These are phyloP conservation scores for Aspergillus pseudoterreus DNA, from an alignment of 2,329 filamentous ascomycete genomes.

Conservation along the genomic window DNA sequence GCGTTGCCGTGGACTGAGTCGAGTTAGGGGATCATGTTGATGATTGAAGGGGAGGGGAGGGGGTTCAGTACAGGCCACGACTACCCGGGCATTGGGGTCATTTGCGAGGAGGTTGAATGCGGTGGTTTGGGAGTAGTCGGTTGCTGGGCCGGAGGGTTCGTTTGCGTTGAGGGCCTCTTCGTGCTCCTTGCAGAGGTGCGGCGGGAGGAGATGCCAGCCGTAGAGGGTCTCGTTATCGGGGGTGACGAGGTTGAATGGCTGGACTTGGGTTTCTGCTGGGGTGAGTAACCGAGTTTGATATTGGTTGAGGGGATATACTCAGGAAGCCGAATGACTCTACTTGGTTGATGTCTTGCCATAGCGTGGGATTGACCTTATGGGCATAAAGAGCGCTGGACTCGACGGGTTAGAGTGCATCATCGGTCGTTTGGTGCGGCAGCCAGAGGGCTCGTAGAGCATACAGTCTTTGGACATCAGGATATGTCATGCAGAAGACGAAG, in stretches of 20 bases:
- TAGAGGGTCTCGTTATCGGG: constrained; percentile 74
- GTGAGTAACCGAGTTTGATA: not conserved
- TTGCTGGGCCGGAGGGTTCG: constrained; percentile 48
- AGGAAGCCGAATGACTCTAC: constrained; percentile 85
- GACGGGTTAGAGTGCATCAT: too few species aligned
- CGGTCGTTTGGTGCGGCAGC: not conserved
- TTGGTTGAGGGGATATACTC: constrained; percentile 50
- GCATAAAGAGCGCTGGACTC: constrained; percentile 70
- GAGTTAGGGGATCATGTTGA: constrained; percentile 7
- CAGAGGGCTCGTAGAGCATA: constrained; percentile 44
- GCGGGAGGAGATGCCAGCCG: constrained; percentile 84
- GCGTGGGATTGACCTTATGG: constrained; percentile 70
- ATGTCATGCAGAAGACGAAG: constrained; percentile 63
- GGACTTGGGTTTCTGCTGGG: constrained; percentile 72
- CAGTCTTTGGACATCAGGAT: constrained; percentile 75
- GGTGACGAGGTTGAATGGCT: constrained; percentile 74
- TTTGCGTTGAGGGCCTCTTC: constrained; percentile 59
- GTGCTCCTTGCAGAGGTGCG: constrained; percentile 70
- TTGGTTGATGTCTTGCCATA: constrained; percentile 68
- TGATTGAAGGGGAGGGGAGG: not conserved
- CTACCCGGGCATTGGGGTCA: constrained; percentile 50
- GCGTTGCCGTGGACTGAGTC: constrained; percentile 61
- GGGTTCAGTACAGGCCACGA: constrained; percentile 49
- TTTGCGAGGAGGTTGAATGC: constrained; percentile 50
- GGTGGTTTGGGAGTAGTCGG: constrained; percentile 46